Evolutionary conservation across 441 rosid species (phyloP).

Genomic region (Gossypium lobatum): DNA sequence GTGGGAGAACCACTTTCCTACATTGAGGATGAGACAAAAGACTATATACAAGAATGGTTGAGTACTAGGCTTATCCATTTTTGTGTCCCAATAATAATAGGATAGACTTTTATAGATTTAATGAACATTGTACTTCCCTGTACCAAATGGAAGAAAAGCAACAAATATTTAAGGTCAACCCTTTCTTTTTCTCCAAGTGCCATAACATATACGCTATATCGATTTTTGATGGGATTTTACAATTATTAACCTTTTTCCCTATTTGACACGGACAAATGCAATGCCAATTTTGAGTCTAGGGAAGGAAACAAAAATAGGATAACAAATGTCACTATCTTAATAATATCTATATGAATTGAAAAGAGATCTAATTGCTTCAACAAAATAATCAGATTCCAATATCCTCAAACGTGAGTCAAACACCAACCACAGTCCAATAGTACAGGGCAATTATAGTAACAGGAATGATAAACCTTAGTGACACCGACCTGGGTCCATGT

Average conservation of each 20-base stretch:
- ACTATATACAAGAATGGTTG: background rate
- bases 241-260: background rate
- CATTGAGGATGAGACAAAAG: constrained; percentile 11
- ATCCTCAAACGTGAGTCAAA: background rate
- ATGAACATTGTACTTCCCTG: constrained; percentile 18
- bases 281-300: background rate
- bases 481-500: background rate
- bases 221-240: background rate
- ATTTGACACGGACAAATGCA: background rate
- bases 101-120: background rate
- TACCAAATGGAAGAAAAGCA: constrained; percentile 14
- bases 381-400: background rate
- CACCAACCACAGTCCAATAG: background rate
- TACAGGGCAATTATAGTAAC: background rate
- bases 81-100: background rate
- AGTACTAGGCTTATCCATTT: constrained; percentile 10
- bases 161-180: background rate
- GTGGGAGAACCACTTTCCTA: constrained; percentile 24
- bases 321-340: background rate
- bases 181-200: background rate
- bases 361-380: background rate
- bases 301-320: background rate
- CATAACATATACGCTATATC: background rate
- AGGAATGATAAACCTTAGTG: background rate
- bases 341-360: background rate